Base-by-base conservation (phyloP, 176 grass and related monocot species). In the Pontederia paniculata region DNA sequence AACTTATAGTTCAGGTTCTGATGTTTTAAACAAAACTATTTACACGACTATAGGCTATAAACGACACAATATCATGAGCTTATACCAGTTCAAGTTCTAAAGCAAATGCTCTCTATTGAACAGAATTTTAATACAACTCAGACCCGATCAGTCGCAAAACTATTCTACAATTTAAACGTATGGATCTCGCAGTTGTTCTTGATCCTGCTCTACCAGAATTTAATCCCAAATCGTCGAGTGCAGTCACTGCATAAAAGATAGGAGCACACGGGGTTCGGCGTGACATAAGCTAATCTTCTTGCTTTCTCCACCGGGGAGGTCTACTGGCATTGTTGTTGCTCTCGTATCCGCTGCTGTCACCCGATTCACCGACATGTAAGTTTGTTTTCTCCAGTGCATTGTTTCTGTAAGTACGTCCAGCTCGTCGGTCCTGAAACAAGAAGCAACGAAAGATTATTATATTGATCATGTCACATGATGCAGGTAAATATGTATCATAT, bases 341-440 rank as follows among this genome's bases (percentile, higher is more conserved):
- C 25, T 75, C 93, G 60, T 81, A 82, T 62, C 74, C 76, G 23
- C 77, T 84, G 47, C 60, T 72, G 7, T 88, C 62, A 12, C 74
- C 70, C 0, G 78, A 79, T 23, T 69, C 65, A 0, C 31, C 22
- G 55, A 41, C 51, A 8, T 60, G 55, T 43, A 67, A 73, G 48
- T 62, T 79, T 57, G 80, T 25, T 55, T 48, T 79, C 45, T 90
- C 80, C 19, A 79, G 23, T 0, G 93, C 80, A 44, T 73, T 72
- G 3, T 76, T 76, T 54, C 74, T 54, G 70, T 79, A 72, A 2
- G 74, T 77, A 48, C 77, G 65, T 10, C 71, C 65, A 23, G 50
- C 25, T 22, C 70, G 82, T 11, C 86, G 93, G n/a, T 98, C 93
- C 86, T 98, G 69, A 16, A 46, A 48, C 25, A 55, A 51, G 50